Evolutionary conservation across 441 rosid genomes (phyloP), one percentile per base, ranked within the genome.

Genomic region (Geranium incanum): DNA sequence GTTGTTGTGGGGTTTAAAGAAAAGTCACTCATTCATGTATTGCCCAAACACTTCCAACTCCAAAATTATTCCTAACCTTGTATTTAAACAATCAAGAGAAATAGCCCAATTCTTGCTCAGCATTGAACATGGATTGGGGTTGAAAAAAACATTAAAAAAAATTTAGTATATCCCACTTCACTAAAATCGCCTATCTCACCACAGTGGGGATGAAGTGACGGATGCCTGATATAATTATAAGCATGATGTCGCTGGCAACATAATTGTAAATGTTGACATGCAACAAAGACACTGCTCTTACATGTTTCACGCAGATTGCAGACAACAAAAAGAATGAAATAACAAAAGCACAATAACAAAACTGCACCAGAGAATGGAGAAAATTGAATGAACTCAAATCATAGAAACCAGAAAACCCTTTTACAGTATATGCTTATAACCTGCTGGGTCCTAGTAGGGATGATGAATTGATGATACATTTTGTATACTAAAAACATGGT

Each of bases 1-100:
- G 37, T 62, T 62, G 15, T 62, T 68, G 68, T 62, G 78, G 74
- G 76, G 70, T 36, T 71, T 66, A 37, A 67, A n/a, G 74, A 77
- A 76, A 77, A 79, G 67, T 69, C 63, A 70, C 23, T 52, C 37
- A 18, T 12, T 11, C 52, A 7, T 6, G 8, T 1, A 55, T 55
- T 15, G 7, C 62, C 66, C 9, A 62, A 62, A 62, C 33, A 23
- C 37, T 23, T 37, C 8, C 23, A 62, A 12, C 65, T 60, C 36
- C 18, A 57, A 57, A 5, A 62, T 9, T 19, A 23, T 0, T 62
- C 66, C 33, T 23, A 57, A 57, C 19, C 28, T 18, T 18, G 33
- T 18, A 7, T 55, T 55, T 55, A 6, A 43, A 43, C 6, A 13
- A 55, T n/a, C 21, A 55, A n/a, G 11, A 45, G 52, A 8, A 45